These are phyloP conservation scores for Ophiosphaerella narmari DNA, from an alignment of 2,329 filamentous ascomycete species.

Conservation along the genomic window DNA sequence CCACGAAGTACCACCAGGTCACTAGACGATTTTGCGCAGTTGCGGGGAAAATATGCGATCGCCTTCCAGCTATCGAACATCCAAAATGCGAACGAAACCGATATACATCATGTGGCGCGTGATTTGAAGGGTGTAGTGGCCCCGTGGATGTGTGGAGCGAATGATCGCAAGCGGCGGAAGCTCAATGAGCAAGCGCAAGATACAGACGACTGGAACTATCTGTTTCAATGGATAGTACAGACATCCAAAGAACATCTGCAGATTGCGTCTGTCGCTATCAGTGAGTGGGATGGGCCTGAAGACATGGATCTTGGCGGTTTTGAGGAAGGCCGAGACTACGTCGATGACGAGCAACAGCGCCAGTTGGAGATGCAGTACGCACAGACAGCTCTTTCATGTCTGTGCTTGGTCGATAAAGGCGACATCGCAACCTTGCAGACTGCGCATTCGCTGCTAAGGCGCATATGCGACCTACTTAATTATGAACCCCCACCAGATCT, in stretches of 20 bases:
- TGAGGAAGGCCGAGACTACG: slow-evolving; percentile 56
- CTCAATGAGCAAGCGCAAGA: slow-evolving; percentile 41
- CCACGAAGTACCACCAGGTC: slow-evolving; percentile 58
- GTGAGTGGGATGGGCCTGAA: slow-evolving; percentile 73
- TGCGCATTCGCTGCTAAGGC: slow-evolving; percentile 64
- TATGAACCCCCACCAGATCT: slow-evolving; percentile 61
- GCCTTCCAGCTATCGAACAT: slow-evolving; percentile 59
- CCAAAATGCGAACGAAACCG: slow-evolving; percentile 13
- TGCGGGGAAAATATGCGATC: slow-evolving; percentile 64
- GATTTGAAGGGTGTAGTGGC: slow-evolving; percentile 71
- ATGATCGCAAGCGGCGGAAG: slow-evolving; percentile 60
- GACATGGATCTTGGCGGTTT: slow-evolving; percentile 71
- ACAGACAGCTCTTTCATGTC: slow-evolving; percentile 68
- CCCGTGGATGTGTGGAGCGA: slow-evolving; percentile 73
- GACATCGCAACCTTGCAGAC: slow-evolving; percentile 63
- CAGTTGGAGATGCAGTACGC: slow-evolving; percentile 69
- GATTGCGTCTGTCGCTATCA: slow-evolving; percentile 65
- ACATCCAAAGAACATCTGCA: slow-evolving; percentile 65
- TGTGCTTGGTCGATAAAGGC: slow-evolving; percentile 68
- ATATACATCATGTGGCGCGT: slow-evolving; percentile 56
- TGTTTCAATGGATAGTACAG: slow-evolving; percentile 68
- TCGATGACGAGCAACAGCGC: slow-evolving; percentile 64
- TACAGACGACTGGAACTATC: slow-evolving; percentile 66
- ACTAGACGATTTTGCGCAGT: slow-evolving; percentile 66
- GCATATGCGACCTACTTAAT: slow-evolving; percentile 64